Conservation (phyloP, 2,329 filamentous ascomycete species). For the Aspergillus hortae region DNA sequence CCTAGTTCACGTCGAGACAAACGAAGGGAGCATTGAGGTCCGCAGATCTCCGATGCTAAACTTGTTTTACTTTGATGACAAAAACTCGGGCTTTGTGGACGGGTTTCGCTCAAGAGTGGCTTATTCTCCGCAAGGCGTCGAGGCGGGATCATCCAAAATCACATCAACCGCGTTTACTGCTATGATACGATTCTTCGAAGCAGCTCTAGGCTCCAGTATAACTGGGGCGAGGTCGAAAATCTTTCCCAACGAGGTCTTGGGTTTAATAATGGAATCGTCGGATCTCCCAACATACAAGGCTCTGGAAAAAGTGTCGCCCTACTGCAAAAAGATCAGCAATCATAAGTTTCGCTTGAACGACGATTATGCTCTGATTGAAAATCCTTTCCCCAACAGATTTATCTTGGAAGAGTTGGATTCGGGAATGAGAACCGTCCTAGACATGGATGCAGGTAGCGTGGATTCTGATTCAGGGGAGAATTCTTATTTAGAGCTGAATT, state of each 20-base stretch:
- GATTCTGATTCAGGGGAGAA: no score
- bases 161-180: not conserved
- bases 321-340: constrained; percentile 7
- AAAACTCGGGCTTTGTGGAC: constrained; percentile 4
- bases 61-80: constrained; percentile 12
- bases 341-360: constrained; percentile 13
- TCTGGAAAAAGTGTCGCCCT: constrained; percentile 10
- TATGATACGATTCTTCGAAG: constrained; percentile 12
- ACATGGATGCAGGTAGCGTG: no score
- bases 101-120: constrained; percentile 7
- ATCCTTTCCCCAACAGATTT: not conserved
- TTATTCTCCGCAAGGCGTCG: not conserved
- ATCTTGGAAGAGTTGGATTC: constrained; percentile 11
- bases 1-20: constrained; percentile 10
- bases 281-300: constrained; percentile 13
- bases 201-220: constrained; percentile 5
- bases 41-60: constrained; percentile 10
- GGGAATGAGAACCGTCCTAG: not conserved
- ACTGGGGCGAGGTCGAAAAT: constrained; percentile 3
- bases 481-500: no score
- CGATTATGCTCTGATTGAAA: constrained; percentile 10
- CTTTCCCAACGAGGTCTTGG: constrained; percentile 16
- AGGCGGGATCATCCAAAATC: not conserved
- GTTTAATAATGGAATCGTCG: constrained; percentile 13
- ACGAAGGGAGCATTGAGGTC: constrained; percentile 3